phyloP scores from a whole-genome alignment of 164 flowering plant species.

The Dillenia turbinata region DNA sequence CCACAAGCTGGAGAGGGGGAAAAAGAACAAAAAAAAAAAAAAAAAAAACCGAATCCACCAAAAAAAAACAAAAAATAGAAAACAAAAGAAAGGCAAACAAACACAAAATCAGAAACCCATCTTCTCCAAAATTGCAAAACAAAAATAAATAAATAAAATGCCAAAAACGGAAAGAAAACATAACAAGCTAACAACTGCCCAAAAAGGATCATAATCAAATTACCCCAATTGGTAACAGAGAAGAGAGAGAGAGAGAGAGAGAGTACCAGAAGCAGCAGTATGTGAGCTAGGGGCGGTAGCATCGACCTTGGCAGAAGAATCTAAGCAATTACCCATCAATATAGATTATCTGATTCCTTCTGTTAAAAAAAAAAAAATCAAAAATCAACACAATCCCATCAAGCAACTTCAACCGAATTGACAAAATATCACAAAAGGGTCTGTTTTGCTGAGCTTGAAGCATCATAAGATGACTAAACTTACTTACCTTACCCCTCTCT shows the following conservation, averaged over 20 bases:
- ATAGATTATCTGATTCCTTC: neutral
- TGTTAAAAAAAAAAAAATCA: neutral
- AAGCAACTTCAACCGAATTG: neutral
- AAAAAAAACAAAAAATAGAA: too few relatives aligned
- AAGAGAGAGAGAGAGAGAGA: neutral
- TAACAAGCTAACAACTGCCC: neutral
- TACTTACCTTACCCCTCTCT: neutral
- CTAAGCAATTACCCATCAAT: constrained; percentile 9
- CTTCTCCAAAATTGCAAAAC: neutral
- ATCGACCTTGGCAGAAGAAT: constrained; percentile 3
- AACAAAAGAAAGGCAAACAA: neutral
- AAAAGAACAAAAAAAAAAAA: too few relatives aligned
- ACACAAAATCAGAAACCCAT: neutral
- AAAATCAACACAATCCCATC: neutral
- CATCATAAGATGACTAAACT: neutral
- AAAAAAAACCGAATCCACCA: too few relatives aligned
- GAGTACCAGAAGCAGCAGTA: neutral
- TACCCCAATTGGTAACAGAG: neutral
- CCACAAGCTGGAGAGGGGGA: too few relatives aligned
- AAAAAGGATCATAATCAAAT: neutral
- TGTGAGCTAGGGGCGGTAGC: neutral
- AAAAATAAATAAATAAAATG: neutral
- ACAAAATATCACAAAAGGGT: neutral
- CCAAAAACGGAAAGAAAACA: neutral
- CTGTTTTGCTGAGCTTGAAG: neutral